These are phyloP conservation scores for Umbelopsis vinacea DNA, from an alignment of 192 early-diverging fungal genomes.

Conservation along the genomic window DNA sequence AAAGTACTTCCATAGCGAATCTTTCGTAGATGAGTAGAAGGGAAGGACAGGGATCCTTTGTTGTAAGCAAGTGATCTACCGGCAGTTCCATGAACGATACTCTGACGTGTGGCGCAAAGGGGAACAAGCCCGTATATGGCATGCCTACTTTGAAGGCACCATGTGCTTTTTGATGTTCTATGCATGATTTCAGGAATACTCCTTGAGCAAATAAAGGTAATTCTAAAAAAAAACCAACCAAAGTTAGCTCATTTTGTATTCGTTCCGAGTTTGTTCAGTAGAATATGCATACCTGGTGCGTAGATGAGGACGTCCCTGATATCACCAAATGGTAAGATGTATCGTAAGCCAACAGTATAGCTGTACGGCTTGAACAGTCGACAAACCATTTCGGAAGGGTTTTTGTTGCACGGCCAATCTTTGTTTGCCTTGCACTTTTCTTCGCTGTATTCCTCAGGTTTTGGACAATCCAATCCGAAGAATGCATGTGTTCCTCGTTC, in stretches of 20 bases:
- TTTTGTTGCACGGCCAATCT: background rate
- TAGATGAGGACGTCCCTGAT: background rate
- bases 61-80: constrained; percentile 13
- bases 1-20: constrained; percentile 12
- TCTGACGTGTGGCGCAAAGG: background rate
- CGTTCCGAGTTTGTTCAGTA: background rate
- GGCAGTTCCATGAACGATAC: constrained; percentile 13
- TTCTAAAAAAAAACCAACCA: background rate
- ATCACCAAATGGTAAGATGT: background rate
- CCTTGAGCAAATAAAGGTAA: constrained; percentile 2
- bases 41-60: constrained; percentile 8
- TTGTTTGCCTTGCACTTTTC: background rate
- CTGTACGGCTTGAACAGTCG: constrained; percentile 14
- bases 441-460: background rate
- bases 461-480: constrained; percentile 5
- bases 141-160: constrained; percentile 4
- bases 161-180: background rate
- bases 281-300: background rate
- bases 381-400: background rate
- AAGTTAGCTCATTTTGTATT: background rate
- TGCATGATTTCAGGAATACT: constrained; percentile 11
- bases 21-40: background rate
- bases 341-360: constrained; percentile 10
- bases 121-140: constrained; percentile 10
- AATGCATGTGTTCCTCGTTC: constrained; percentile 12